Percentiles rank a stretch among this genome's conserved stretches.
Conservation (phyloP, 2,329 filamentous ascomycete genomes). For the Fusarium pininemorale region DNA sequence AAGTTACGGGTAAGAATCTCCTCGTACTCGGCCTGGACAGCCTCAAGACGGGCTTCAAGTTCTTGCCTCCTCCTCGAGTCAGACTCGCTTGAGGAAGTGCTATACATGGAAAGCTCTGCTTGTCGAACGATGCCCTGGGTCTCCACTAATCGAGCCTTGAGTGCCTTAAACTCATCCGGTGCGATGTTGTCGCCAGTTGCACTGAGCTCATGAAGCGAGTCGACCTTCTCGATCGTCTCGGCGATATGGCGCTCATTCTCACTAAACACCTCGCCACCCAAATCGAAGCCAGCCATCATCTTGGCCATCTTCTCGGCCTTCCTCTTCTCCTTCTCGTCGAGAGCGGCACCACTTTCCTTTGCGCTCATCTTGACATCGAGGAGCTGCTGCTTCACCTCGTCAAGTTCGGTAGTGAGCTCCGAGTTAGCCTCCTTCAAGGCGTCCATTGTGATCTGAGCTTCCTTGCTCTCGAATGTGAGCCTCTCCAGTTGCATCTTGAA, state of each 20-base stretch:
- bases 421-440: constrained; percentile 94
- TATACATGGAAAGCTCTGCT: constrained; percentile 85
- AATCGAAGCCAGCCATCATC: constrained; percentile 99
- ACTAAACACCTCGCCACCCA: constrained; percentile 91
- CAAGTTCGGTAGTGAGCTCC: constrained; percentile 89
- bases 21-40: constrained; percentile 85
- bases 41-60: constrained; percentile 78
- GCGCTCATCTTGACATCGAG: constrained; percentile 96
- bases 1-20: constrained; percentile 83
- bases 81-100: constrained; percentile 69
- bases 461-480: constrained; percentile 94
- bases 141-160: constrained; percentile 83
- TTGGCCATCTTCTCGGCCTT: constrained; percentile 99
- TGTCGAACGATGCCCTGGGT: constrained; percentile 93
- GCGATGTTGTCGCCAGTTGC: constrained; percentile 80
- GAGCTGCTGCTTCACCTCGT: constrained; percentile 95
- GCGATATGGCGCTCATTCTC: constrained; percentile 89
- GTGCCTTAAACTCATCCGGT: constrained; percentile 79
- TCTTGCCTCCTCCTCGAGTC: constrained; percentile 76
- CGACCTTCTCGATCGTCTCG: constrained; percentile 84
- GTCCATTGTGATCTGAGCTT: constrained; percentile 97
- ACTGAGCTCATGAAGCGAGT: constrained; percentile 79
- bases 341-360: constrained; percentile 87
- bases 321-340: constrained; percentile 98
- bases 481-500: constrained; percentile 97